Base-by-base conservation (phyloP, 2,329 filamentous ascomycete species). In the Neonectria coccinea region DNA sequence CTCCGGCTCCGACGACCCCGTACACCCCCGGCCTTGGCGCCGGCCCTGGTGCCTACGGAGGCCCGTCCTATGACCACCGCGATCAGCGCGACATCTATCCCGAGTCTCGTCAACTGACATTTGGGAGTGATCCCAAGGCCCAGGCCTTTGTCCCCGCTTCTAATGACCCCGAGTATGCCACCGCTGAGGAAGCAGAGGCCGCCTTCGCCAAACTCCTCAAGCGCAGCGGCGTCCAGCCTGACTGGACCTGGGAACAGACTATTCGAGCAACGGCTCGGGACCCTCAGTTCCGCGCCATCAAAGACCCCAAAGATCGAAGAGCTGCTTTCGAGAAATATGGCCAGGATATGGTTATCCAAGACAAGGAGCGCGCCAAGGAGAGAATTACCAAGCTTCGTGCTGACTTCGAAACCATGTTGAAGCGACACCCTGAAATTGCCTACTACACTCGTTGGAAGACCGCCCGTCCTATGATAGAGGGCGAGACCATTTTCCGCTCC, bases 371-470 rank as follows among this genome's bases (percentile, higher is more conserved):
- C 72, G 94, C 94, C 76, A 95, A 97, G 80, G 95, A 98, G 81
- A 91, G 96, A 77, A 86, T 97, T 79, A 86, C 92, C 73, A 98
- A 97, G 83, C 86, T 98, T 75, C 92, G 94, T 74, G 87, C 92
- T 79, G 96, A 98, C 84, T 99, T 99, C 80, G 91, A 92, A 71
- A 94, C 91, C 59, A 99, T 99, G 96, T 87, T 99, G 70, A 93
- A 91, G 80, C 94, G 94, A 70, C 95, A 99, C 79, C 94, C 94
- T 66, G 96, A 99, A 79, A 98, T 99, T 80, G 96, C 94, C 79
- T 89, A 97, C 78, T 97, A 97, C 79, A 97, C 95, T 45, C 91
- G 94, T 66, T 99, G 96, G 96, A 97, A 94, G 86, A 97, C 93
- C 16, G 96, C 95, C 57, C 90, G 93, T 54, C 93, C 94, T 10